Percentiles rank a stretch among this genome's conserved stretches.
Conservation (phyloP, 192 early-diverging fungal genomes). For the Backusella macrospora region DNA sequence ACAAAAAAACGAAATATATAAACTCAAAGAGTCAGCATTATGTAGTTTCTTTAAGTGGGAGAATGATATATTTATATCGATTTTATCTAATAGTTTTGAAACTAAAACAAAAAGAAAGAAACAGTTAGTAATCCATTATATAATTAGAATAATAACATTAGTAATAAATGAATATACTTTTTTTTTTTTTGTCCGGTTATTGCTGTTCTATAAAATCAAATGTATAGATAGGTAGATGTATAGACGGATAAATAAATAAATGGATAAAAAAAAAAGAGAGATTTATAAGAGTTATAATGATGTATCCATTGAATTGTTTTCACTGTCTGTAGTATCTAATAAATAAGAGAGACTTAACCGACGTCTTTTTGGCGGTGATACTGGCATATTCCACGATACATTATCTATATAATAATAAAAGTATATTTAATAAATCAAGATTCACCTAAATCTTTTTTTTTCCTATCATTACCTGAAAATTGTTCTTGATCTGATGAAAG, state of each 20-base stretch:
- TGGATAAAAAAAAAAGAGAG: not conserved
- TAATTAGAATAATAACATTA: no score
- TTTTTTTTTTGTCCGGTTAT: not conserved
- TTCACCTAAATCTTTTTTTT: not conserved
- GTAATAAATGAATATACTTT: no score
- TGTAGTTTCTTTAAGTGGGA: no score
- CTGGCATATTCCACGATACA: not conserved
- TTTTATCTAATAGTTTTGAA: no score
- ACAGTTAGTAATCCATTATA: no score
- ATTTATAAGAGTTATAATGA: not conserved
- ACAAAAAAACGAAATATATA: no score
- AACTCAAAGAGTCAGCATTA: no score
- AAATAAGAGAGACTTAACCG: slow-evolving; percentile 24
- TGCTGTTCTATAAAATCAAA: not conserved
- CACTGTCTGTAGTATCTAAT: slow-evolving; percentile 11
- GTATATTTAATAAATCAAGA: not conserved
- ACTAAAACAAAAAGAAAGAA: no score
- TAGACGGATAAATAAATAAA: not conserved
- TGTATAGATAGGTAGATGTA: not conserved
- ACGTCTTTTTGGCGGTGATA: not conserved
- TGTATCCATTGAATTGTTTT: slow-evolving; percentile 5
- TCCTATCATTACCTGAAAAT: not conserved
- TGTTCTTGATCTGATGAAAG: not conserved
- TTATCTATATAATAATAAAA: not conserved
- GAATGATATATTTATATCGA: no score